phyloP scores from a whole-genome alignment of 345 rosid genomes.

The Hypericum perforatum region DNA sequence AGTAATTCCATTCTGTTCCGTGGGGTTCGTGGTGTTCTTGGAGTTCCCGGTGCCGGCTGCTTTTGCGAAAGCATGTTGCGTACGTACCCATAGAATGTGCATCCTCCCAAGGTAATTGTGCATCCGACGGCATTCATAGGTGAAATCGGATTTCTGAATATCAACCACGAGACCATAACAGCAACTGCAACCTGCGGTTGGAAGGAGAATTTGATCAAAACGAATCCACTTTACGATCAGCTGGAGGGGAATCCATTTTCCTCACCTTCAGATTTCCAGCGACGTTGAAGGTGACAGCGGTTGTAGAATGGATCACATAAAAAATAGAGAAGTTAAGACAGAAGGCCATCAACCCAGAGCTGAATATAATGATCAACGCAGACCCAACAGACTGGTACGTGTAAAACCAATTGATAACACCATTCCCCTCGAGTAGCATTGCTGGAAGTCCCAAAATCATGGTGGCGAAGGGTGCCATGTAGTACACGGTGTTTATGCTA shows the following conservation, averaged over 20 bases:
- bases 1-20: constrained; percentile 64
- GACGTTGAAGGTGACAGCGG: constrained; percentile 96
- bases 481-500: constrained; percentile 97
- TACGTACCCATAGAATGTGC: constrained; percentile 92
- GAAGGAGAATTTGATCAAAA: no score
- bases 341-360: constrained; percentile 90
- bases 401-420: constrained; percentile 66
- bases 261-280: constrained; percentile 99
- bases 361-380: constrained; percentile 67
- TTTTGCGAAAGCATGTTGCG: constrained; percentile 82
- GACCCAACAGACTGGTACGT: constrained; percentile 43
- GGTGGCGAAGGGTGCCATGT: constrained; percentile 98
- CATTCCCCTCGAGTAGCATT: constrained; percentile 76
- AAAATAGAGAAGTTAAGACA: constrained; percentile 97
- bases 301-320: constrained; percentile 96
- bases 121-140: constrained; percentile 86
- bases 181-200: constrained; percentile 81
- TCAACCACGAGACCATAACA: constrained; percentile 83
- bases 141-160: constrained; percentile 90
- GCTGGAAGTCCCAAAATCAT: constrained; percentile 90
- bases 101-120: constrained; percentile 76
- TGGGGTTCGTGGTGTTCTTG: constrained; percentile 83
- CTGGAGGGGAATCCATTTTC: constrained; percentile 2
- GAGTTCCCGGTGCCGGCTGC: constrained; percentile 55
- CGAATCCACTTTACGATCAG: neutral